Base-by-base conservation (phyloP, 176 grass and related monocot genomes). In the Puya raimondii region DNA sequence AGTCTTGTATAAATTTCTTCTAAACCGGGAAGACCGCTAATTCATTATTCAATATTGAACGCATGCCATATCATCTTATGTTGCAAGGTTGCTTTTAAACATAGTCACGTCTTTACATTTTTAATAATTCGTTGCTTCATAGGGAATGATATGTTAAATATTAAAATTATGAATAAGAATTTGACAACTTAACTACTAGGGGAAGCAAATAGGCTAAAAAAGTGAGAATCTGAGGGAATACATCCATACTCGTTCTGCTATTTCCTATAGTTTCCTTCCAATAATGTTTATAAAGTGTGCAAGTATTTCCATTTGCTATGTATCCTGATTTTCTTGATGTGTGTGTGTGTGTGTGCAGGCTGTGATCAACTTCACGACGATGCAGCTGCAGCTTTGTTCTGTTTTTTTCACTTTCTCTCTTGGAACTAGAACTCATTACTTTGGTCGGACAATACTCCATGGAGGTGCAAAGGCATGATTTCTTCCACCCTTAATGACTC, bases 391-490 rank as follows among this genome's bases (percentile, higher is more conserved):
- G 68, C 80, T 96, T 50, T 91, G 85, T 48, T 91, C 92, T 65
- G 78, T 96, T 48, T 96, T 96, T 82, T 96, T 96, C 70, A 96
- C 92, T 64, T 96, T 96, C 63, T 96, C 92, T 72, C 86, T 96
- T 70, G 92, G 92, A 78, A 96, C 92, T 27, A 86, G 80, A 64
- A 96, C 92, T 16, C 92, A 96, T 66, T 96, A 96, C 71, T 96
- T 96, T 75, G 92, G 92, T 2, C 78, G 92, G 27, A 88, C 88
- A 77, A 80, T 96, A 80, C 84, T 96, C 47, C 92, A 96, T 89
- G 92, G 92, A 6, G 92, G 88, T 82, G 92, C 92, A 78, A 91
- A 86, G 83, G 92, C 80, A 80, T 26, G 65, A 27, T 42, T 42
- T 82, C 78, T 76, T 51, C 15, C 23, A 49, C 49, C 52, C 23